These are phyloP conservation scores for Tricholomella constricta DNA, from an alignment of 768 basidiomycete species.

Conservation along the genomic window DNA sequence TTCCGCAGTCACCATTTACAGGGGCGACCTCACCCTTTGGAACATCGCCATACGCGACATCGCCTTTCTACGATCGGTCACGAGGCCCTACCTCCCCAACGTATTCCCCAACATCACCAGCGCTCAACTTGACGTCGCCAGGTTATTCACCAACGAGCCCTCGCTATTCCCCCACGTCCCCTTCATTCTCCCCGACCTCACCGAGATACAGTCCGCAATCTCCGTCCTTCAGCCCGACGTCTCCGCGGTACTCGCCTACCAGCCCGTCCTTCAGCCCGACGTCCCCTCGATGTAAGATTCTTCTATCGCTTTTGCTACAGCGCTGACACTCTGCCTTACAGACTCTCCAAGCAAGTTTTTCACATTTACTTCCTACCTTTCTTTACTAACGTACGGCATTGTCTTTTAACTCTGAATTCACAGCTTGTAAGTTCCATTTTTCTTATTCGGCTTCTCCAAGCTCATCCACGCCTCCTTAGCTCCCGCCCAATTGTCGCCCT, in stretches of 20 bases:
- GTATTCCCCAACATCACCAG: constrained; percentile 88
- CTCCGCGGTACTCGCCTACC: constrained; percentile 86
- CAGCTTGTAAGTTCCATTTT: constrained; percentile 60
- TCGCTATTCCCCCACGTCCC: constrained; percentile 83
- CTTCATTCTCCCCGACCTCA: constrained; percentile 83
- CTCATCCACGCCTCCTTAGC: constrained; percentile 42
- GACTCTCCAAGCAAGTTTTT: constrained; percentile 77
- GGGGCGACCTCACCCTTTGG: constrained; percentile 85
- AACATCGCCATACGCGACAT: constrained; percentile 79
- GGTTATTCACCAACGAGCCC: constrained; percentile 85
- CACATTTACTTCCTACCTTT: neutral
- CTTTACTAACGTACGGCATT: constrained; percentile 26
- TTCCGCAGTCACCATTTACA: constrained; percentile 80
- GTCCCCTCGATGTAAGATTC: constrained; percentile 81
- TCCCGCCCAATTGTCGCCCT: constrained; percentile 81
- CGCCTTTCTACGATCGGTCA: constrained; percentile 78
- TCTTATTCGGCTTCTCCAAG: neutral
- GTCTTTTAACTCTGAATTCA: constrained; percentile 2
- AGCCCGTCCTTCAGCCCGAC: constrained; percentile 91
- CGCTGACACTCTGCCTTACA: constrained; percentile 33
- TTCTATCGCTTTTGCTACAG: constrained; percentile 9
- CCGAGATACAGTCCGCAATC: constrained; percentile 88
- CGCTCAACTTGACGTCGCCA: constrained; percentile 80
- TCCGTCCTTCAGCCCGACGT: constrained; percentile 88
- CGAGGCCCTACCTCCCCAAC: constrained; percentile 71